Evolutionary conservation across 73 alveolate genomes (phyloP).

Genomic region (Paramecium pentaurelia): DNA sequence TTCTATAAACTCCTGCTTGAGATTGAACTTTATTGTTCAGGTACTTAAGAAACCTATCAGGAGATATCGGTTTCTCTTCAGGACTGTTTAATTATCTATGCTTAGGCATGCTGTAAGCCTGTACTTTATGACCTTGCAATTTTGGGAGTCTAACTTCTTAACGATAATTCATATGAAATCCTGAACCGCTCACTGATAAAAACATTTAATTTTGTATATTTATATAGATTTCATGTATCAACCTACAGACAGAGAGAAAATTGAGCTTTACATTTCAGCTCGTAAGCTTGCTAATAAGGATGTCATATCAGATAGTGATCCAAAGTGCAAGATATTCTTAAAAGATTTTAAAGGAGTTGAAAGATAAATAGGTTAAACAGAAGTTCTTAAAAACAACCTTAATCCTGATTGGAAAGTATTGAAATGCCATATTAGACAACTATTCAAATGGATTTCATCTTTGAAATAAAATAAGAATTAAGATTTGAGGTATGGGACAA

Average conservation of each 20-base stretch:
- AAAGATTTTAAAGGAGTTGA: not conserved
- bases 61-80: conserved; percentile 1
- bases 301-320: conserved; percentile 73
- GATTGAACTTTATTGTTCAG: conserved; percentile 20
- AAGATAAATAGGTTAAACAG: conserved; percentile 64
- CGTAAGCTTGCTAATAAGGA: conserved; percentile 67
- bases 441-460: conserved; percentile 72
- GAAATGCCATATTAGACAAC: conserved; percentile 1
- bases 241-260: conserved; percentile 48
- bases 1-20: not conserved
- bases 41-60: conserved; percentile 17
- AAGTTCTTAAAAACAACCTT: conserved; percentile 65
- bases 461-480: conserved; percentile 76
- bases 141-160: conserved; percentile 14
- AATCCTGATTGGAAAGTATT: conserved; percentile 72
- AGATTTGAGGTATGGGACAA: conserved; percentile 72
- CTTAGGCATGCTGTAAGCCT: not conserved
- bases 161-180: conserved; percentile 14
- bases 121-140: not conserved
- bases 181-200: conserved; percentile 51
- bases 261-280: conserved; percentile 70
- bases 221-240: not conserved
- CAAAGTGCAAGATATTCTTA: conserved; percentile 51
- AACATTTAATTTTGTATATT: not conserved
- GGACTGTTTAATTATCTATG: conserved; percentile 21